Percentiles rank a stretch among this genome's conserved stretches.
These are phyloP conservation scores for Marchantia paleacea DNA, from an alignment of 225 moss, liverwort and hornwort species.

Conservation along the genomic window DNA sequence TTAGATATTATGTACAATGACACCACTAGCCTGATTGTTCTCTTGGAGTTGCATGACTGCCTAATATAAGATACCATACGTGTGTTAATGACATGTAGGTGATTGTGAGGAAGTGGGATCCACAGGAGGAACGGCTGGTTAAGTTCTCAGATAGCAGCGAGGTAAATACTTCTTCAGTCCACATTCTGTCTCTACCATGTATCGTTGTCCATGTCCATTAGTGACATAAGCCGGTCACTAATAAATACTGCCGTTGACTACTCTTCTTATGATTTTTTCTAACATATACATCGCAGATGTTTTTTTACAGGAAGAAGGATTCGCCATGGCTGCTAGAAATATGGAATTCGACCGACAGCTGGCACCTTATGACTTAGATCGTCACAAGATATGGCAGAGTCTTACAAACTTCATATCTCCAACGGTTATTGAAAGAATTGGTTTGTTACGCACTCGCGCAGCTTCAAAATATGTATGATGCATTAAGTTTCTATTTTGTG, in stretches of 20 bases:
- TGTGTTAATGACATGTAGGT: conserved; percentile 45
- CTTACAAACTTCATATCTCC: conserved; percentile 70
- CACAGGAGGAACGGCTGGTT: conserved; percentile 60
- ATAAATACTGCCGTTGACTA: background rate
- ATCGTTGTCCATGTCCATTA: too few species aligned
- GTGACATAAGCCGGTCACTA: too few species aligned
- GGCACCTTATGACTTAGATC: conserved; percentile 81
- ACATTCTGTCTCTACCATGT: background rate
- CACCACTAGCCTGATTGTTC: background rate
- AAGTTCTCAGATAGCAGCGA: conserved; percentile 63
- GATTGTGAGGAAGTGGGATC: conserved; percentile 67
- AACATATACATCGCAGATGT: conserved; percentile 41
- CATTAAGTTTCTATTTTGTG: background rate
- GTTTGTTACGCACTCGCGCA: background rate
- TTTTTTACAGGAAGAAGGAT: conserved; percentile 72
- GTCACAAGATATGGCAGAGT: conserved; percentile 66
- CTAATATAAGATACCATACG: background rate
- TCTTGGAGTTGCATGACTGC: background rate
- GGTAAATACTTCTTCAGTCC: conserved; percentile 41
- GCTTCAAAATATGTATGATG: background rate
- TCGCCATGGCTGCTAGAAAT: conserved; percentile 58
- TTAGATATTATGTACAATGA: too few species aligned
- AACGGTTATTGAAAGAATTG: conserved; percentile 37
- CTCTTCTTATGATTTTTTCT: conserved; percentile 7
- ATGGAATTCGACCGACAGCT: conserved; percentile 83